These are phyloP conservation scores for Pseudocercospora eumusae DNA, from an alignment of 2,329 filamentous ascomycete species.

Conservation along the genomic window DNA sequence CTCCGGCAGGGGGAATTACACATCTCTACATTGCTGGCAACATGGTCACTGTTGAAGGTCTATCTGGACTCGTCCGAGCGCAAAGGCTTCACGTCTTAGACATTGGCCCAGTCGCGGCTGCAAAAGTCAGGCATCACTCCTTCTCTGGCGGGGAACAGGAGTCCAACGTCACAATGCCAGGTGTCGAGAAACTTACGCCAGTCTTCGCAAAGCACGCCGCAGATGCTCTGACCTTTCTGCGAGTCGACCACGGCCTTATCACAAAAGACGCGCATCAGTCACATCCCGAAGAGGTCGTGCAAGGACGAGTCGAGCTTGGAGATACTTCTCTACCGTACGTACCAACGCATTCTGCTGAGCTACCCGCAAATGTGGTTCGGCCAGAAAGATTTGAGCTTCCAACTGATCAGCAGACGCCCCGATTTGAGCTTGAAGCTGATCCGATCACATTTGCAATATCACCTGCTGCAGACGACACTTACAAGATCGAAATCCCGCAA, in stretches of 20 bases:
- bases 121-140: constrained; percentile 29
- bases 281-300: constrained; percentile 29
- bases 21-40: constrained; percentile 63
- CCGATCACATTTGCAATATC: constrained; percentile 39
- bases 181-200: constrained; percentile 58
- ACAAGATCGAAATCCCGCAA: constrained; percentile 9
- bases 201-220: constrained; percentile 51
- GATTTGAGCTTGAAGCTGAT: constrained; percentile 43
- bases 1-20: constrained; percentile 57
- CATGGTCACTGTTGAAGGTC: constrained; percentile 56
- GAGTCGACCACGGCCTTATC: constrained; percentile 57
- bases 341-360: constrained; percentile 32
- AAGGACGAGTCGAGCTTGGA: constrained; percentile 33
- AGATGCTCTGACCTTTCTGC: constrained; percentile 55
- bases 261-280: constrained; percentile 47
- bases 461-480: constrained; percentile 40
- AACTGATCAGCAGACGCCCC: constrained; percentile 32
- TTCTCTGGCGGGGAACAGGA: constrained; percentile 25
- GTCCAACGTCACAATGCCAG: constrained; percentile 44
- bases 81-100: constrained; percentile 58
- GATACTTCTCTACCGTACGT: constrained; percentile 32
- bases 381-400: constrained; percentile 32
- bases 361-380: constrained; percentile 34
- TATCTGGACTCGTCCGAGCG: constrained; percentile 56
- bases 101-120: constrained; percentile 49